These are phyloP conservation scores for Flaveria brownii DNA, from an alignment of 129 eudicot species.

Conservation along the genomic window DNA sequence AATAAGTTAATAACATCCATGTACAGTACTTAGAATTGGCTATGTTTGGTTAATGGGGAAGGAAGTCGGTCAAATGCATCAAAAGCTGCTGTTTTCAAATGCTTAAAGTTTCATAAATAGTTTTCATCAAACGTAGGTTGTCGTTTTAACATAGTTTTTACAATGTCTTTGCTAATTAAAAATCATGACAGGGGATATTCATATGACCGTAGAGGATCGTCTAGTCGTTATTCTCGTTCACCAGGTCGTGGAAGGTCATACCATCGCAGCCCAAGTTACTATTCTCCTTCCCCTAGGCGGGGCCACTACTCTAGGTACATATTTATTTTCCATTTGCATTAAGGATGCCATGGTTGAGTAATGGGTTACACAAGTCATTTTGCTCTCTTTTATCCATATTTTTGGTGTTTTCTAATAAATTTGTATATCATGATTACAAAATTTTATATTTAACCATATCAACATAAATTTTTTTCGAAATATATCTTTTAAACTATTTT, in stretches of 20 bases:
- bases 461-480: too few species aligned
- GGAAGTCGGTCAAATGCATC: neutral
- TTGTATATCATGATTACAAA: too few species aligned
- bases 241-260: conserved; percentile 48
- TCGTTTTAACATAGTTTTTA: neutral
- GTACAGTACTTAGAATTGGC: neutral
- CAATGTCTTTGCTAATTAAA: neutral
- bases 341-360: neutral
- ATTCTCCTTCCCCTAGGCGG: conserved; percentile 61
- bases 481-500: neutral
- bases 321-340: neutral
- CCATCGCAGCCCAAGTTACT: conserved; percentile 55
- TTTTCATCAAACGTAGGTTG: neutral
- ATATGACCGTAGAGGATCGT: conserved; percentile 51
- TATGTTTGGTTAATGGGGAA: neutral
- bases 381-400: neutral
- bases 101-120: neutral
- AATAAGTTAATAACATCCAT: too few species aligned
- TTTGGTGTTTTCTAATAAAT: neutral
- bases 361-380: neutral
- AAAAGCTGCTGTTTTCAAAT: neutral
- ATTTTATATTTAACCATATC: too few species aligned
- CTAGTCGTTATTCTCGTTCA: conserved; percentile 48
- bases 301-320: conserved; percentile 49
- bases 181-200: conserved; percentile 35